Evolutionary conservation across 768 basidiomycete genomes (phyloP).

Genomic region (Psilocybe azurescens): DNA sequence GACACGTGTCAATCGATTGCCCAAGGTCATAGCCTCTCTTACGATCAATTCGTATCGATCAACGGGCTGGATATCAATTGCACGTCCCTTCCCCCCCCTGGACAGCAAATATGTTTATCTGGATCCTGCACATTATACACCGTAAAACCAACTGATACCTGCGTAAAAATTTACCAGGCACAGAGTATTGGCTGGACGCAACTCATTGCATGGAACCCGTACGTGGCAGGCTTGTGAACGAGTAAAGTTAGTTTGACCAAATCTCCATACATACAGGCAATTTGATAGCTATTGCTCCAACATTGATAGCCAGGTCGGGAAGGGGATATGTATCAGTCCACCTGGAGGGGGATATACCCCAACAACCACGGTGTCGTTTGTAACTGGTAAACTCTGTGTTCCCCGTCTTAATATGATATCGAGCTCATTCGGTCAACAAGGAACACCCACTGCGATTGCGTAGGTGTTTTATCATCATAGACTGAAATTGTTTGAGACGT

Average conservation of each 20-base stretch:
- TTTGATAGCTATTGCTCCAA: slow-evolving; percentile 1
- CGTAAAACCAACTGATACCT: neutral
- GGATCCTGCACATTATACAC: neutral
- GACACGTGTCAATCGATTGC: neutral
- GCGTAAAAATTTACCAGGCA: neutral
- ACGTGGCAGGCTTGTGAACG: neutral
- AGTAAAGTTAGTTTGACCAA: neutral
- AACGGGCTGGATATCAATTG: slow-evolving; percentile 1
- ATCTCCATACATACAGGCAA: neutral
- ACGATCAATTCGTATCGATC: neutral
- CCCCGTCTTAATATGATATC: neutral
- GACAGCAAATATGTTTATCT: neutral
- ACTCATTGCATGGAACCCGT: slow-evolving; percentile 1
- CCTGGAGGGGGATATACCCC: neutral
- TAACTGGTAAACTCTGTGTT: neutral
- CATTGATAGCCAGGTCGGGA: neutral
- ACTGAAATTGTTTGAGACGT: neutral
- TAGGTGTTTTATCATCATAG: neutral
- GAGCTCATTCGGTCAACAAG: neutral
- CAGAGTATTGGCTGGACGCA: neutral
- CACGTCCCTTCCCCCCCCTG: neutral
- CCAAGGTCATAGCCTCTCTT: neutral
- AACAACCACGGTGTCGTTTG: neutral
- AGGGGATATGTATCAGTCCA: neutral
- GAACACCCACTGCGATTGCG: neutral